Evolutionary conservation across 176 grass and related monocot genomes (phyloP), one percentile per base, ranked within the genome.

Genomic region (Eleusine coracana): DNA sequence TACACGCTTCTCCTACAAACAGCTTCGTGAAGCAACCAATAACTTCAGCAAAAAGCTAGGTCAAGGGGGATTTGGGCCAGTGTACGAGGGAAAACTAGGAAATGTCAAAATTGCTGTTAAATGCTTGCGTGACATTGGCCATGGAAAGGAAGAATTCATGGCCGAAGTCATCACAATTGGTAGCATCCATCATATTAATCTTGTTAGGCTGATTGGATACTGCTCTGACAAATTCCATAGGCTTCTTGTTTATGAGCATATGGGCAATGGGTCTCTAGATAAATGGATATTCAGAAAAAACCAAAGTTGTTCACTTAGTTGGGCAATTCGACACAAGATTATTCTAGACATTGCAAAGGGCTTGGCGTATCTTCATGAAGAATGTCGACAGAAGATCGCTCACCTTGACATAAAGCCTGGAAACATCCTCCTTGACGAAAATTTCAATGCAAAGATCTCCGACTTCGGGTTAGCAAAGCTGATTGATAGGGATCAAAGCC

Each of bases 401-500:
- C 90, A 96, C 82, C 87, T 96, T 10, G 93, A 96, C 28, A 96
- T 93, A 65, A 93, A 93, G 69, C 90, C 91, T 5, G 74, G 82
- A 34, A 96, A 93, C 78, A 93, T 96, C 68, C 93, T 96, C 80
- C 85, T 96, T 65, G 88, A 96, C 77, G 86, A 93, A 21, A 91
- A 85, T 48, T 96, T 89, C 60, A 91, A 91, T 29, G 93, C 91
- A 27, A 96, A 92, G 74, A 86, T 96, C 27, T 93, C 93, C 8
- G 88, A 96, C 84, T 96, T 96, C 28, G 93, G 93, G 46, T 72
- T 96, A 51, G 93, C 90, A 67, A 96, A 96, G 84, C 86, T 96
- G 39, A 96, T 96, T 5, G 91, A 96, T 40, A 90, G 90, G 69
- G 93, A 96, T 55, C 83, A 96, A 77, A 96, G 93, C 56, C 80